A percentile compares a stretch with the other conserved stretches of the same genome.
These are phyloP conservation scores for Kodamaea fukazawae DNA, from an alignment of 805 yeast species.

Conservation along the genomic window DNA sequence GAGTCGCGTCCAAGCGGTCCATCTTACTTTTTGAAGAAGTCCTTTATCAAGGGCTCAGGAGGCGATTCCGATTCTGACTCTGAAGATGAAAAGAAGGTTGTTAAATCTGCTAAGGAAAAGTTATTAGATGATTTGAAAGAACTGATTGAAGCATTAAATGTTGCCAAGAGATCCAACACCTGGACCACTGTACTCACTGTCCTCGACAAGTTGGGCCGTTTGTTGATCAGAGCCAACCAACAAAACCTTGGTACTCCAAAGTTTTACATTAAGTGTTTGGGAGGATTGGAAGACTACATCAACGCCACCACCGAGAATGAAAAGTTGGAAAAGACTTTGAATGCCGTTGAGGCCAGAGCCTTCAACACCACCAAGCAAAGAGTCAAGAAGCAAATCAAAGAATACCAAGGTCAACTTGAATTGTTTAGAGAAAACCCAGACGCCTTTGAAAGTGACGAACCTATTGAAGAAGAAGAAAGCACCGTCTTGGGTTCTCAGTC, in stretches of 20 bases:
- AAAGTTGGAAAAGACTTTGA: conserved; percentile 66
- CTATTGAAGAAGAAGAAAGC: conserved; percentile 28
- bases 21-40: conserved; percentile 52
- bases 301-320: conserved; percentile 47
- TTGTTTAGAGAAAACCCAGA: conserved; percentile 69
- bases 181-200: conserved; percentile 76
- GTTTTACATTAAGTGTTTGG: conserved; percentile 64
- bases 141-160: conserved; percentile 63
- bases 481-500: conserved; percentile 24
- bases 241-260: conserved; percentile 75
- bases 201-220: conserved; percentile 73
- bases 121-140: conserved; percentile 80
- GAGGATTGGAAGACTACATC: conserved; percentile 69
- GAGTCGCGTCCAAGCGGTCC: conserved; percentile 41
- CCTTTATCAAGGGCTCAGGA: conserved; percentile 41
- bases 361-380: conserved; percentile 87
- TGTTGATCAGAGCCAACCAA: conserved; percentile 66
- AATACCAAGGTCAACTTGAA: conserved; percentile 57
- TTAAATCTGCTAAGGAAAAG: conserved; percentile 91
- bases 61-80: conserved; percentile 43
- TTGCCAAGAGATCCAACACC: conserved; percentile 65
- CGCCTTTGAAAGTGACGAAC: conserved; percentile 58
- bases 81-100: conserved; percentile 77
- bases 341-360: conserved; percentile 80
- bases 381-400: conserved; percentile 74